Evolutionary conservation across 345 rosid species (phyloP).

Genomic region (Bruguiera sexangula): DNA sequence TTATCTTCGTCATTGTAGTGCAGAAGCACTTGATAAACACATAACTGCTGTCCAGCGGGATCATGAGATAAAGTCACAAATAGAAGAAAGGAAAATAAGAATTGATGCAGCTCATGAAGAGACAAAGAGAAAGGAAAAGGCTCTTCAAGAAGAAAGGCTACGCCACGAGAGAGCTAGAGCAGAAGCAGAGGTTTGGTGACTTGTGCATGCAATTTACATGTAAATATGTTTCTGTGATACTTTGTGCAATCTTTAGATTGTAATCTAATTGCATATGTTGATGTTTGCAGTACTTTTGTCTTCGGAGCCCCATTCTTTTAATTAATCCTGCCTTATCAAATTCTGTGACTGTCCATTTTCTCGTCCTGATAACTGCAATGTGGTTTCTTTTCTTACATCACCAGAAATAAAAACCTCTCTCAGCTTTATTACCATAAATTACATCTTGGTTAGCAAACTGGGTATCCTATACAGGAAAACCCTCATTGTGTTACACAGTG

Average conservation of each 20-base stretch:
- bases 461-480: too few relatives aligned
- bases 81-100: slow-evolving; percentile 81
- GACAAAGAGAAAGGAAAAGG: slow-evolving; percentile 76
- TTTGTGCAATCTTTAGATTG: background rate
- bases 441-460: too few relatives aligned
- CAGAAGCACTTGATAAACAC: slow-evolving; percentile 92
- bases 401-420: too few relatives aligned
- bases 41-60: slow-evolving; percentile 80
- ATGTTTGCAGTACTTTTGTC: background rate
- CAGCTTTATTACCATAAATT: too few relatives aligned
- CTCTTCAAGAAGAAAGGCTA: slow-evolving; percentile 70
- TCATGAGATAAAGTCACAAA: slow-evolving; percentile 74
- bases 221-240: background rate
- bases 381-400: too few relatives aligned
- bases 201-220: slow-evolving; percentile 1
- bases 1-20: slow-evolving; percentile 40
- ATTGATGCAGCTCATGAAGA: slow-evolving; percentile 89
- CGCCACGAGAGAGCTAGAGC: slow-evolving; percentile 77
- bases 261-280: background rate
- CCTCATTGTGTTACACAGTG: too few relatives aligned
- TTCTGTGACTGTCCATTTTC: too few relatives aligned
- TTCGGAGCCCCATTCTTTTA: background rate
- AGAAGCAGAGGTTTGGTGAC: slow-evolving; percentile 77
- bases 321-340: too few relatives aligned
- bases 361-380: too few relatives aligned